Evolutionary conservation across 129 eudicot genomes (phyloP).

Genomic region (Pseudognaphalium luteoalbum): DNA sequence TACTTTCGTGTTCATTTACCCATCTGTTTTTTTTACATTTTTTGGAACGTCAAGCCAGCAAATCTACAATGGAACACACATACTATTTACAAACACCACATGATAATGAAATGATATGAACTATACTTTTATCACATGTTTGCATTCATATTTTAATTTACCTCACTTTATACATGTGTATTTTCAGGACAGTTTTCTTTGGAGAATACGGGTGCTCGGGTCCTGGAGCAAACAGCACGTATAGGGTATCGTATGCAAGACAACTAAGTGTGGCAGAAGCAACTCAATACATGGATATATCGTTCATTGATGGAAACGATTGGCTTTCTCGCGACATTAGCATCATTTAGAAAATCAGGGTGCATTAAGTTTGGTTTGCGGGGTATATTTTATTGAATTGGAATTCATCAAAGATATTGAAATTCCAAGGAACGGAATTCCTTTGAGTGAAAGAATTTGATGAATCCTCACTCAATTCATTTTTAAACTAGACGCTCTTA

Average conservation of each 20-base stretch:
- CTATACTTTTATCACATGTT: neutral
- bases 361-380: no score
- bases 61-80: no score
- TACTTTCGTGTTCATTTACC: no score
- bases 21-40: neutral
- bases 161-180: neutral
- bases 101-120: neutral
- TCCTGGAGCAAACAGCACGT: constrained; percentile 59
- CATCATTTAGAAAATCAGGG: constrained; percentile 11
- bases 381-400: no score
- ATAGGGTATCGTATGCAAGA: constrained; percentile 59
- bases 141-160: neutral
- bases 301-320: constrained; percentile 72
- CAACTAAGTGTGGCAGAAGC: constrained; percentile 71
- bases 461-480: no score
- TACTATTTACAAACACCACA: neutral
- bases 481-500: no score
- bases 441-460: no score
- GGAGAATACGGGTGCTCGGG: constrained; percentile 85
- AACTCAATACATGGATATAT: constrained; percentile 45
- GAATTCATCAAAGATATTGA: no score
- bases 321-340: constrained; percentile 52
- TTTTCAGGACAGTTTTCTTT: constrained; percentile 66
- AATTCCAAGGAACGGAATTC: no score
- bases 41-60: no score